Evolutionary conservation across 768 basidiomycete genomes (phyloP).

Genomic region (Auriculariales sp.): DNA sequence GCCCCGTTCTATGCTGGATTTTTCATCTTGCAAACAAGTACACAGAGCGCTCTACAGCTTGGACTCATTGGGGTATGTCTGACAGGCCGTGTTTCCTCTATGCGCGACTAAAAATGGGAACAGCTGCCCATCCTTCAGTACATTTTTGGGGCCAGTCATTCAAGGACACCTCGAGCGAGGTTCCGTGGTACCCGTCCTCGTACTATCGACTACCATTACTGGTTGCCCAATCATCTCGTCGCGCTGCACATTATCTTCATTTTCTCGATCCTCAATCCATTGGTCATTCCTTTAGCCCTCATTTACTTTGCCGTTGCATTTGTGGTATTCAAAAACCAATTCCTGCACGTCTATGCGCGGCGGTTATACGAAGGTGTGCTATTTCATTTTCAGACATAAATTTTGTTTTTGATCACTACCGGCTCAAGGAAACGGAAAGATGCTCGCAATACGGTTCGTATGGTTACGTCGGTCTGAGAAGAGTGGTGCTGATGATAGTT

Average conservation of each 20-base stretch:
- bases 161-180: conserved; percentile 8
- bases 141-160: conserved; percentile 4
- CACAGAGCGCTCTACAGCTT: conserved; percentile 1
- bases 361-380: conserved; percentile 6
- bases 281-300: conserved; percentile 15
- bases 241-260: conserved; percentile 14
- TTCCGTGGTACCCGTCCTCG: conserved; percentile 9
- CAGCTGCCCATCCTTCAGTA: conserved; percentile 10
- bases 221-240: conserved; percentile 17
- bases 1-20: conserved; percentile 22
- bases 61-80: background rate
- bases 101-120: background rate
- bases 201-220: conserved; percentile 13
- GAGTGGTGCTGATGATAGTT: too few relatives aligned
- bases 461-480: too few relatives aligned
- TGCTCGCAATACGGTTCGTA: conserved; percentile 7
- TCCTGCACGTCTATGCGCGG: conserved; percentile 11
- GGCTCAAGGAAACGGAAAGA: conserved; percentile 6
- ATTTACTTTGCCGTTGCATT: conserved; percentile 12
- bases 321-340: conserved; percentile 14
- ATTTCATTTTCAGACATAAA: background rate
- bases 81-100: too few relatives aligned
- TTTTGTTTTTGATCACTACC: background rate
- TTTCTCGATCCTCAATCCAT: conserved; percentile 21
- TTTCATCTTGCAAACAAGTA: conserved; percentile 8